Evolutionary conservation across 1,139 yeast species (phyloP), one percentile per base, ranked within the genome.

Genomic region (Taphrina wiesneri): DNA sequence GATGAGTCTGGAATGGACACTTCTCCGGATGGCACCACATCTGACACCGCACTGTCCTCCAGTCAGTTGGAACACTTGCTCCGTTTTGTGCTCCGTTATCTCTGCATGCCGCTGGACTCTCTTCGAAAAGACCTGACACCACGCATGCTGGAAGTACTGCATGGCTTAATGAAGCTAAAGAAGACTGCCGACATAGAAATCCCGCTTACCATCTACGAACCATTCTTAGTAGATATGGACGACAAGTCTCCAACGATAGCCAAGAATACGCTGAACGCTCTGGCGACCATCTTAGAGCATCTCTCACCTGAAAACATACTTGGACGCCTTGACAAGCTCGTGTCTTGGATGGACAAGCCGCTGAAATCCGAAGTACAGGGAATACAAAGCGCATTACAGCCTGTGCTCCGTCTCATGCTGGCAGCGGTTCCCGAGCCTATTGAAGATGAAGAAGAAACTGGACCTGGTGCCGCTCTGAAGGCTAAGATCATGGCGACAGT

Each of bases 131-230:
- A 88, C 67, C 78, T 90, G 15, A 96, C 97, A 6, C 87, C 86
- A 69, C 84, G 90, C 65, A 93, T 96, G 0, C 77, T 95, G 66
- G 86, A 86, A 13, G 86, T 91, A 11, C 78, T 95, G 63, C 85
- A 88, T 67, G 87, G 86, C 65, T 80, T 93, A 30, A 78, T 92
- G 68, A 85, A 91, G 30, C 86, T 88, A 2, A 82, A 82, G 0
- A 84, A 84, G 69, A 92, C 98, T 98, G 83, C 90, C 0, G 97
- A 90, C 71, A 96, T 90, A 11, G 83, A 86, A 11, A 91, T 93
- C 9, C 90, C 90, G 72, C 79, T 93, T 56, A 83, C 87, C 0
- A 90, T 90, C 75, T 93, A 93, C 73, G 99, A 93, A 71, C 85
- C 93, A 71, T 88, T 91, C 72, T 78, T 93, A 67, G 85, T 88